These are phyloP conservation scores for Leishmania lainsoni DNA, from an alignment of 208 protist genomes.

Conservation along the genomic window DNA sequence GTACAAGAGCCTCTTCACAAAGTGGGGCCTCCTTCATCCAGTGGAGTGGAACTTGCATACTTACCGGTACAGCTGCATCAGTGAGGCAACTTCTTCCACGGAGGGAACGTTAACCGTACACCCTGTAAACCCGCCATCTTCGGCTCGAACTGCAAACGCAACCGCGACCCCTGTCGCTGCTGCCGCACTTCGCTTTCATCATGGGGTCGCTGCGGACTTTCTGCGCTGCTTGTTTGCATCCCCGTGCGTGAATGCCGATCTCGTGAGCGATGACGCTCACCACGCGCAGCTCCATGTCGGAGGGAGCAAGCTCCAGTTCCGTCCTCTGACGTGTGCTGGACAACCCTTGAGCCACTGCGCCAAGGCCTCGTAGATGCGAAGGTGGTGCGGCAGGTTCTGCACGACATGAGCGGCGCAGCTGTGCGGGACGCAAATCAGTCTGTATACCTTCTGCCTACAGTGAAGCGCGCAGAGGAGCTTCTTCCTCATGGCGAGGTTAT, in stretches of 20 bases:
- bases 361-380: constrained; percentile 32
- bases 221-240: constrained; percentile 34
- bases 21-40: constrained; percentile 30
- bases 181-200: constrained; percentile 48
- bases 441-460: constrained; percentile 35
- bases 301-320: not conserved
- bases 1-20: constrained; percentile 24
- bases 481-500: constrained; percentile 60
- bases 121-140: not conserved
- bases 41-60: constrained; percentile 12
- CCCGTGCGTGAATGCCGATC: constrained; percentile 17
- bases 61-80: constrained; percentile 16
- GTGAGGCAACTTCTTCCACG: not conserved
- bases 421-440: not conserved
- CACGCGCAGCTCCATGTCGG: not conserved
- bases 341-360: constrained; percentile 40
- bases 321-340: constrained; percentile 39
- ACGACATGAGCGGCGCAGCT: not conserved
- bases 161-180: constrained; percentile 4
- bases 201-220: constrained; percentile 46
- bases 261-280: constrained; percentile 12
- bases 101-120: not conserved
- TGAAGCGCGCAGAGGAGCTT: constrained; percentile 52
- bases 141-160: not conserved
- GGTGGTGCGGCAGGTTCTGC: constrained; percentile 35